Evolutionary conservation across 768 basidiomycete species (phyloP).

Genomic region (Hypholoma sublateritium): DNA sequence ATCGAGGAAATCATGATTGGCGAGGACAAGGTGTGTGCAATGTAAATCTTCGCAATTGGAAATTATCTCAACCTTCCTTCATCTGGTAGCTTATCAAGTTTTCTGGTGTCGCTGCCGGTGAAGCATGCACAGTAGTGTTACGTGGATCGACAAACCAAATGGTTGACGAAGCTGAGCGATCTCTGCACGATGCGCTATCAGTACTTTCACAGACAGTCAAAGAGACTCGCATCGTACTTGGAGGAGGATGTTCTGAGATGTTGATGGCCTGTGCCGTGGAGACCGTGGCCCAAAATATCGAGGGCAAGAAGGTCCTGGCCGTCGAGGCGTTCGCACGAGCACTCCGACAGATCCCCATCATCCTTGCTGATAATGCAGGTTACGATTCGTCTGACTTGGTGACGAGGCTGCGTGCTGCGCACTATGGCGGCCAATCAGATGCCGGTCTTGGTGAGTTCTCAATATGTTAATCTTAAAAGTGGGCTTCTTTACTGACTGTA

Average conservation of each 20-base stretch:
- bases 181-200: conserved; percentile 94
- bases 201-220: conserved; percentile 97
- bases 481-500: background rate
- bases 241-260: conserved; percentile 99
- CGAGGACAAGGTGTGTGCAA: conserved; percentile 82
- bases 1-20: conserved; percentile 99
- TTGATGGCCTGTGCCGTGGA: conserved; percentile 95
- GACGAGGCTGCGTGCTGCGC: conserved; percentile 84
- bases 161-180: conserved; percentile 98
- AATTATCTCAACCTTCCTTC: background rate
- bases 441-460: conserved; percentile 76
- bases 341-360: conserved; percentile 91
- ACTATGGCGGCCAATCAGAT: conserved; percentile 85
- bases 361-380: conserved; percentile 96
- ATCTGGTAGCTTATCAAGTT: conserved; percentile 89
- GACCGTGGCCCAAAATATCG: conserved; percentile 77
- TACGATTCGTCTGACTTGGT: conserved; percentile 98
- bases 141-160: conserved; percentile 98
- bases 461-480: background rate
- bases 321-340: conserved; percentile 90
- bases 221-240: conserved; percentile 92
- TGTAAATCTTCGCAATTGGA: background rate
- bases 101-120: conserved; percentile 96
- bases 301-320: conserved; percentile 95
- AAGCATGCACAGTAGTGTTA: conserved; percentile 97